Evolutionary conservation across 495 filamentous ascomycete genomes (phyloP).

Genomic region (Penicillium angulare): DNA sequence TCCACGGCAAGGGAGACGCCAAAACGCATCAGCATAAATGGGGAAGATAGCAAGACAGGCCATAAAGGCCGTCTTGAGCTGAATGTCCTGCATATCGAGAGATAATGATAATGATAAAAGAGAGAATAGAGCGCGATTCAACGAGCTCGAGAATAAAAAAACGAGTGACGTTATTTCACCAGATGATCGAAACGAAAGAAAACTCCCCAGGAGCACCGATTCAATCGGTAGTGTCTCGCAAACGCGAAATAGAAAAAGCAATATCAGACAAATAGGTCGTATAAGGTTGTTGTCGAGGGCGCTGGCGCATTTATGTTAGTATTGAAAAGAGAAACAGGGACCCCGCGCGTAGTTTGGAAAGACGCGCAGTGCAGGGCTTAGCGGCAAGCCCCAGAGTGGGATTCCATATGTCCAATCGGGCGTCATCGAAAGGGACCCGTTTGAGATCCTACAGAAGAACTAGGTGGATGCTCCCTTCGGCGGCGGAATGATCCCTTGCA

Average conservation of each 20-base stretch:
- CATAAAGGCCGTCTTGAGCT: constrained; percentile 20
- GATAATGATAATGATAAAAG: too few relatives aligned
- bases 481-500: constrained; percentile 25
- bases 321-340: background rate
- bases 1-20: constrained; percentile 81
- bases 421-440: constrained; percentile 12
- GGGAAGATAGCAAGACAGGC: constrained; percentile 34
- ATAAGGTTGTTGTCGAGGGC: background rate
- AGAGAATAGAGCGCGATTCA: constrained; percentile 10
- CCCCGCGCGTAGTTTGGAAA: constrained; percentile 6
- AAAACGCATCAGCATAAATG: constrained; percentile 63
- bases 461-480: constrained; percentile 15
- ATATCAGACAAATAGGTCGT: background rate
- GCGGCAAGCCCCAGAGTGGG: constrained; percentile 9
- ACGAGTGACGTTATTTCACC: constrained; percentile 14
- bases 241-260: constrained; percentile 1
- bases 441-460: constrained; percentile 16
- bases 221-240: constrained; percentile 18
- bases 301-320: constrained; percentile 19
- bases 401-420: constrained; percentile 15
- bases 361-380: background rate
- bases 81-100: constrained; percentile 25
- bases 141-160: constrained; percentile 12
- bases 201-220: constrained; percentile 26
- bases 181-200: constrained; percentile 1